A percentile compares a stretch with the other conserved stretches of the same genome.
phyloP scores from a whole-genome alignment of 1,139 yeast species.

The Torulaspora globosa region DNA sequence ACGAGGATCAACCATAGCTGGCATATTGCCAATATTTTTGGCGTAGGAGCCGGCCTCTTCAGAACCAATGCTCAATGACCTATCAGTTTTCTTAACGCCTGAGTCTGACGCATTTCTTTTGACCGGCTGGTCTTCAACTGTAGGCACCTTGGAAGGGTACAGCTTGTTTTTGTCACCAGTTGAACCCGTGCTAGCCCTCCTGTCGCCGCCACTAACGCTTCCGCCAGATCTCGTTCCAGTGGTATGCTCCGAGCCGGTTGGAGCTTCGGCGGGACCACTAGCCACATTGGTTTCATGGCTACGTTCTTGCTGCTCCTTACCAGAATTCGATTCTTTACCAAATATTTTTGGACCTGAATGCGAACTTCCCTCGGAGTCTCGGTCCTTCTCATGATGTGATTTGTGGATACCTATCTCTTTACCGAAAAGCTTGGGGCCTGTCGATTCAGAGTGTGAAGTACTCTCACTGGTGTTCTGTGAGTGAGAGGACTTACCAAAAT shows the following conservation, averaged over 20 bases:
- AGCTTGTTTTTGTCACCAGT: constrained; percentile 1
- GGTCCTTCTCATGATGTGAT: background rate
- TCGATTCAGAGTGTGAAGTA: background rate
- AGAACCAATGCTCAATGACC: constrained; percentile 7
- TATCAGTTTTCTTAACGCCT: constrained; percentile 1
- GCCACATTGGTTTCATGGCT: background rate
- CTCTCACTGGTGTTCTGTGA: background rate
- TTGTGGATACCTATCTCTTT: background rate
- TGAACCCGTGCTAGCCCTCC: constrained; percentile 3
- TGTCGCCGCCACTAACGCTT: background rate
- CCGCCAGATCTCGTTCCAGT: background rate
- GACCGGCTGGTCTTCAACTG: constrained; percentile 4
- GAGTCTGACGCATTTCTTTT: background rate
- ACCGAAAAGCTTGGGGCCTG: background rate
- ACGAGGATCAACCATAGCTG: constrained; percentile 28
- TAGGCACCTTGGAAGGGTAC: constrained; percentile 6
- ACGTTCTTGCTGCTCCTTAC: background rate
- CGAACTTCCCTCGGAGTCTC: background rate
- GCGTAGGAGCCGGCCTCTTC: constrained; percentile 11
- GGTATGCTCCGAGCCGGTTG: background rate
- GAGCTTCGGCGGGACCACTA: background rate
- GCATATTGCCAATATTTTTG: constrained; percentile 19
- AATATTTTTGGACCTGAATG: constrained; percentile 3
- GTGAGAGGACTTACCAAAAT: background rate
- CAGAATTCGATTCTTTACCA: constrained; percentile 3